Base-by-base conservation (phyloP, 2,329 filamentous ascomycete genomes). In the Colletotrichum australisinense region DNA sequence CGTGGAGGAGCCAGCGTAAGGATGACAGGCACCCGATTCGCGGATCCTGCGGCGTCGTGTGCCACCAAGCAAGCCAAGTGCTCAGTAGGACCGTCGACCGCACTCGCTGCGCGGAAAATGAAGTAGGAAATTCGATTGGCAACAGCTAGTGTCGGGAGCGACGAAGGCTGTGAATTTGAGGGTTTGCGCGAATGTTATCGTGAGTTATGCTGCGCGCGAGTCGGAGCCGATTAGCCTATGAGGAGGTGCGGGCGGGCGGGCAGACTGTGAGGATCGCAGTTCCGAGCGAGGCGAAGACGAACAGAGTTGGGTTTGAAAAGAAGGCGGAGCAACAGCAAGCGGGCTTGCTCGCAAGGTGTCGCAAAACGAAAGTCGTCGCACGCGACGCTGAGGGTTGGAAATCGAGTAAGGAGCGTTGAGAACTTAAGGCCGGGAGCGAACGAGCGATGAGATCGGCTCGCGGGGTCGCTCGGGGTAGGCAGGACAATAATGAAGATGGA, bases 11-110 rank as follows among this genome's bases (percentile, higher is more conserved):
- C 58, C 72, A 75, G 78, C 63, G 60, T 32, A 32, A 75, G 65
- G 66, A 72, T 67, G 75, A 80, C 80, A 77, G 80, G 80, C 69
- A 73, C 59, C 67, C 60, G 55, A 73, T 73, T 67, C 63, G 72
- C 66, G 69, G 69, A 72, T 74, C 72, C 69, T 35, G 63, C 57
- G 53, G 69, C 72, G 32, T 73, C 46, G 72, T 74, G 64, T 68
- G 35, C 63, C 69, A 72, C 69, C 69, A 55, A 63, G 35, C 46
- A 57, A 66, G 58, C 66, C 42, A 53, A 58, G 32, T 26, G 28
- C 53, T 46, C 42, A 58, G 70, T 30, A 71, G 30, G 52, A 66
- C 62, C 28, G 28, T 26, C 26, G 63, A 35, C n/a, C n/a, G 58
- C 49, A n/a, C 28, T 55, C 53, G 26, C 35, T 26, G 46, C 32